Evolutionary conservation across 1,284 basidiomycete species (phyloP), one percentile per base, ranked within the genome.

Genomic region (Ceratobasidium sp.): DNA sequence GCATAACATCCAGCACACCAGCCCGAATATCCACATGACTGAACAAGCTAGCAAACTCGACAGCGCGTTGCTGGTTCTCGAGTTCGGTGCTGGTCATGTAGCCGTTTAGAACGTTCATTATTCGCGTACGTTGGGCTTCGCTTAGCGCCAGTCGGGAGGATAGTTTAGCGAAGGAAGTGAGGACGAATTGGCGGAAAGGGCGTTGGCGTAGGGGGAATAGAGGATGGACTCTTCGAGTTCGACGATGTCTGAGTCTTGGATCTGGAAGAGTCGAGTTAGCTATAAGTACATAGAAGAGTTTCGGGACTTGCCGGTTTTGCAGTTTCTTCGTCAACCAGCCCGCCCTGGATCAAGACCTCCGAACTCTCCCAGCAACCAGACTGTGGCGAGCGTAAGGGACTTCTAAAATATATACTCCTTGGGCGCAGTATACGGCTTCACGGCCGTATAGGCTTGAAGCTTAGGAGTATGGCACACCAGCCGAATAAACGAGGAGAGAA

Each of bases 1-100:
- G 98, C 98, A 99, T 99, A 77, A 96, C 91, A 87, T 99, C 98
- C 79, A 99, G 86, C 0, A 99, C 97, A 63, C 97, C 98, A n/a
- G 91, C 90, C 77, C 93, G 90, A 46, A 97, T 88, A 33, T 33
- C 93, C 39, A 71, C 58, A 81, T 85, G 85, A 49, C 87, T 89
- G 83, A 97, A 94, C 80, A 99, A 85, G 82, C 91, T 95, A 0
- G 94, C 94, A 85, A 97, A 99, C 86, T 99, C 98, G 9, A 99
- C 96, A 0, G 96, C 93, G 61, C 98, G 92, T 84, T 99, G 97
- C 85, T 99, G 98, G 64, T 98, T 89, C 86, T 99, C 98, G 28
- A 99, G 88, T 84, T 99, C 97, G 0, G 93, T 93, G 83, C 92
- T 97, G 9, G 92, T 93, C 60, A 93, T 93, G 85, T 94, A 97